Evolutionary conservation across 108 stramenopile genomes (phyloP), one percentile per base, ranked within the genome.

Genomic region (Cyclotella baltica): DNA sequence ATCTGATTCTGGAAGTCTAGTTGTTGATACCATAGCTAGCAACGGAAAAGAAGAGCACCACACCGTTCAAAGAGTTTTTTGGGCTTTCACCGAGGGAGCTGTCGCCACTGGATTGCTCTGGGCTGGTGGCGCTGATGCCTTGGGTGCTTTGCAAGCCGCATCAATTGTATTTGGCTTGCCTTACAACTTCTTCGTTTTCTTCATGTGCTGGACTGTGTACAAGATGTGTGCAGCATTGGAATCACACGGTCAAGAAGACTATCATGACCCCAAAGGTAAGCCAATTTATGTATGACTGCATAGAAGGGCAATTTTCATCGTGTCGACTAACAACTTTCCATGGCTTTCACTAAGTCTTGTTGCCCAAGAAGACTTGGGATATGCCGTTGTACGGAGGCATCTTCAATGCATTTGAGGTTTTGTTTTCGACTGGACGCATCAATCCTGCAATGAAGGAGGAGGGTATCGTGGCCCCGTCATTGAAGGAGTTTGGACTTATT

Each of bases 1-100:
- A 4, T 87, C 88, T n/a, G 90, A 90, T 62, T 87, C 88, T 63
- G 90, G 87, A 29, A 87, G 86, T 47, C 71, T 90, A 56, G 73
- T 90, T 62, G 87, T 90, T 25, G 90, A 90, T 62, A 51, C 82
- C 33, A 51, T 90, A 4, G 80, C 87, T 27, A 75, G 85, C 3
- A 90, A 90, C 68, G 90, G 88, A 19, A 50, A 34, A 27, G 69
- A 85, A 67, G 86, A 86, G 13, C 71, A 78, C 22, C 87, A 85
- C 57, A 84, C 76, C 72, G 52, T 84, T 19, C 90, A 90, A 66
- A 83, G 90, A 27, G 65, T 90, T 16, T 83, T 90, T 67, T 90
- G 88, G 90, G 88, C 88, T 22, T 50, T 88, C 40, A 90, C 88
- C 13, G 83, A 84, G 34, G 89, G 89, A 36, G 83, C 80, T 40